Evolutionary conservation across 345 rosid genomes (phyloP).

Genomic region (Populus ilicifolia): DNA sequence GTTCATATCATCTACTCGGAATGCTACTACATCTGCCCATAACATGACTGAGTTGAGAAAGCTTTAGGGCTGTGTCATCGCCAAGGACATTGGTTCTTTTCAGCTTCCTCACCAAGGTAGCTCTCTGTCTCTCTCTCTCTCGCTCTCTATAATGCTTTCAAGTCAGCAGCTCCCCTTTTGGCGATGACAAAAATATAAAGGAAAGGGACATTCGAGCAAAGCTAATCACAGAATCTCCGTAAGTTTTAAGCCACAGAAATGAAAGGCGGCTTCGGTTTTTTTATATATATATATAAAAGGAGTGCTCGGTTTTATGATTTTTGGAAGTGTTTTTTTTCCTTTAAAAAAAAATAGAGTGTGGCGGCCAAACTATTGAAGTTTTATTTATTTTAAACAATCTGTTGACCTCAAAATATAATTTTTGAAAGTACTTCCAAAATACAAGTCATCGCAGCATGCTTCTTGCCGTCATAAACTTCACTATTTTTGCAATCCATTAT

Average conservation of each 20-base stretch:
- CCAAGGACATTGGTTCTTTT: neutral
- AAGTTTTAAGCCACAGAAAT: neutral
- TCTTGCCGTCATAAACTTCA: neutral
- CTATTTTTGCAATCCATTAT: neutral
- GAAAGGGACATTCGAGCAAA: neutral
- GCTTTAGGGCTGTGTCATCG: neutral
- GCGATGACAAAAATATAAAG: neutral
- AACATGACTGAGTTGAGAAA: neutral
- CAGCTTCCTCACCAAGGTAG: neutral
- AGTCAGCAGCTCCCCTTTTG: neutral
- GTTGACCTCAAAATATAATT: neutral
- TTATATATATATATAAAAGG: too few species aligned
- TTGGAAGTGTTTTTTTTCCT: too few species aligned
- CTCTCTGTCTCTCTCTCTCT: neutral
- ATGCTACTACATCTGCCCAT: neutral
- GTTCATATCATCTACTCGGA: neutral
- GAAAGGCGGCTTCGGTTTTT: neutral
- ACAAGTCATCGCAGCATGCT: neutral
- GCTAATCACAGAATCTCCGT: neutral
- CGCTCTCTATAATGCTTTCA: neutral
- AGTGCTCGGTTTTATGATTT: too few species aligned
- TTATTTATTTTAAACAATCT: neutral
- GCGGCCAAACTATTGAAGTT: too few species aligned
- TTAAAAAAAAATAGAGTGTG: too few species aligned
- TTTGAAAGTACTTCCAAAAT: neutral